Conservation (phyloP, 192 early-diverging fungal genomes). For the Ambispora gerdemannii region DNA sequence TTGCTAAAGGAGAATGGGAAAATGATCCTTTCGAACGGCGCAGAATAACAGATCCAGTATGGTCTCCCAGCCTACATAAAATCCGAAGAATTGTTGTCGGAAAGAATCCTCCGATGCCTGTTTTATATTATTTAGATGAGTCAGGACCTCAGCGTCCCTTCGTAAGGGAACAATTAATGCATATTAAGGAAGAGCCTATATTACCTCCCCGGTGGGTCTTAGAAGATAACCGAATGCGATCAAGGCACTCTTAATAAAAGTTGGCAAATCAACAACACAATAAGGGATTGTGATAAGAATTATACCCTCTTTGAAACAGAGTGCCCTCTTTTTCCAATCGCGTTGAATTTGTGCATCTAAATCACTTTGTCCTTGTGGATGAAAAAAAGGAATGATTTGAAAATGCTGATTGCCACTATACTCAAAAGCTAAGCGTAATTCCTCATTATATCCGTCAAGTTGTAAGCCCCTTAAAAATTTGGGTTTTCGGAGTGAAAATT, state of each 20-base stretch:
- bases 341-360: neutral
- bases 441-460: too few relatives aligned
- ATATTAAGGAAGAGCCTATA: conserved; percentile 4
- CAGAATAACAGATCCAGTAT: conserved; percentile 1
- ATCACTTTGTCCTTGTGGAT: neutral
- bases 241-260: too few relatives aligned
- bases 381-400: too few relatives aligned
- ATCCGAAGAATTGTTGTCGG: neutral
- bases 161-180: conserved; percentile 18
- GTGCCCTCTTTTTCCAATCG: neutral
- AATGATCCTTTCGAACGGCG: neutral
- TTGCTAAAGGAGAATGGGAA: neutral
- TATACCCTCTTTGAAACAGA: neutral
- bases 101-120: neutral
- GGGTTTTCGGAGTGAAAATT: too few relatives aligned
- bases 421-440: neutral
- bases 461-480: too few relatives aligned
- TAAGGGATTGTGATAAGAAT: too few relatives aligned
- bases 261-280: too few relatives aligned
- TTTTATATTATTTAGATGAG: conserved; percentile 28
- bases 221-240: neutral
- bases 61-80: too few relatives aligned
- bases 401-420: neutral
- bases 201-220: neutral
- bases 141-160: neutral